Evolutionary conservation across 768 basidiomycete species (phyloP).

Genomic region (Boletellus emodensis): DNA sequence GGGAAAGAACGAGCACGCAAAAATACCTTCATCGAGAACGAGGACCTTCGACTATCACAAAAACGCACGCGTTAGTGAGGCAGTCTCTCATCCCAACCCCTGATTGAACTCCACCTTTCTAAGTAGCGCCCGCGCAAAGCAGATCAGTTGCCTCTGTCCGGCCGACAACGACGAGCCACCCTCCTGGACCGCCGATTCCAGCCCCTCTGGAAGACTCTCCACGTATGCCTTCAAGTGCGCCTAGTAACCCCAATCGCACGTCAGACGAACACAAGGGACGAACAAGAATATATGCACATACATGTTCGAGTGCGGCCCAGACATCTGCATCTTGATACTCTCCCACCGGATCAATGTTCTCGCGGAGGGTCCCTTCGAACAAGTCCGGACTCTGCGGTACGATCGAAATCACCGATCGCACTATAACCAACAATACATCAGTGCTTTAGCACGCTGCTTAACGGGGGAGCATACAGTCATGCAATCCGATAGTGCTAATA

Average conservation of each 20-base stretch:
- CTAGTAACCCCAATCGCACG: constrained; percentile 26
- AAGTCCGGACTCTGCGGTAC: constrained; percentile 77
- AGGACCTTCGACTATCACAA: constrained; percentile 67
- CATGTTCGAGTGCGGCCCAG: constrained; percentile 81
- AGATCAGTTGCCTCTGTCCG: constrained; percentile 85
- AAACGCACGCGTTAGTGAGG: neutral
- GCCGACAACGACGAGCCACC: constrained; percentile 78
- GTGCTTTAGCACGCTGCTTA: neutral
- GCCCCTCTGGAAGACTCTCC: constrained; percentile 56
- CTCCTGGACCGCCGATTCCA: constrained; percentile 73
- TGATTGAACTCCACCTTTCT: constrained; percentile 49
- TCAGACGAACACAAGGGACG: neutral
- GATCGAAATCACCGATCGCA: constrained; percentile 77
- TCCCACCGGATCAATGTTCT: constrained; percentile 88
- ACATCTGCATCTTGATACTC: constrained; percentile 73
- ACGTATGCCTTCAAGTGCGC: constrained; percentile 68
- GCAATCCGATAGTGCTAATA: constrained; percentile 69
- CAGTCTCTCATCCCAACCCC: neutral
- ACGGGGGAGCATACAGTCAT: constrained; percentile 38
- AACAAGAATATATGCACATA: constrained; percentile 4
- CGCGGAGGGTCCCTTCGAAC: constrained; percentile 70
- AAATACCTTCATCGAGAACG: constrained; percentile 84
- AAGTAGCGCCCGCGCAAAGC: constrained; percentile 82
- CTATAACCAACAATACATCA: constrained; percentile 21
- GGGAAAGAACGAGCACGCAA: neutral